Conservation (phyloP, 148 eudicot genomes). For the Chenopodium quinoa region DNA sequence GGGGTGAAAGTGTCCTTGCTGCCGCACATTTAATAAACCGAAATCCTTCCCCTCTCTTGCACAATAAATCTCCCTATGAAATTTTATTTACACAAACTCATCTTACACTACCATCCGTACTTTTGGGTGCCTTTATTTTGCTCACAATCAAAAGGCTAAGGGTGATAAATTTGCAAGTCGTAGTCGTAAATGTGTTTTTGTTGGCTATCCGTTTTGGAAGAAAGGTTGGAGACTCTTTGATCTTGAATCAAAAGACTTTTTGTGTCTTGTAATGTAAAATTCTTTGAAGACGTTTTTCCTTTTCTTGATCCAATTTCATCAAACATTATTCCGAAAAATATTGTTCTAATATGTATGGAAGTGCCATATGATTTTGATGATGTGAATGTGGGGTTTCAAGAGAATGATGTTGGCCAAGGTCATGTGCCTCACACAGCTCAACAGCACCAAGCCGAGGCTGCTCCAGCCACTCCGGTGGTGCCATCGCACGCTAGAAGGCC, state of each 20-base stretch:
- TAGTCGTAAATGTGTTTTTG: too few species aligned
- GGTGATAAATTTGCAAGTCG: too few species aligned
- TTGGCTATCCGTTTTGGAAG: not conserved
- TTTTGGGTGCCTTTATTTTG: too few species aligned
- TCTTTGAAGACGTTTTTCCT: not conserved
- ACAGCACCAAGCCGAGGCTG: not conserved
- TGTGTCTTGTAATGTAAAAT: not conserved
- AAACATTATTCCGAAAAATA: not conserved
- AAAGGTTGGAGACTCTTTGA: not conserved
- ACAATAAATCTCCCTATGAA: too few species aligned
- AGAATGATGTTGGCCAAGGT: too few species aligned
- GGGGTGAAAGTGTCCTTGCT: too few species aligned
- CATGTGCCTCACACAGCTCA: too few species aligned
- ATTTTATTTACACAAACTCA: too few species aligned
- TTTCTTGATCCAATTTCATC: not conserved
- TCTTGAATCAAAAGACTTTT: not conserved
- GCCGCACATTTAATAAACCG: too few species aligned
- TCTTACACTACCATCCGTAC: too few species aligned
- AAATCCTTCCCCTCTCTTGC: too few species aligned
- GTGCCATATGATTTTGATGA: not conserved
- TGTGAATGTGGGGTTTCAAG: not conserved
- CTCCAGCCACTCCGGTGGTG: not conserved
- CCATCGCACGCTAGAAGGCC: not conserved
- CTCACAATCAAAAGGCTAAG: too few species aligned
- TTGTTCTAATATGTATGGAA: not conserved